Evolutionary conservation across 1,139 yeast genomes (phyloP).

Genomic region (Eremothecium gossypii): DNA sequence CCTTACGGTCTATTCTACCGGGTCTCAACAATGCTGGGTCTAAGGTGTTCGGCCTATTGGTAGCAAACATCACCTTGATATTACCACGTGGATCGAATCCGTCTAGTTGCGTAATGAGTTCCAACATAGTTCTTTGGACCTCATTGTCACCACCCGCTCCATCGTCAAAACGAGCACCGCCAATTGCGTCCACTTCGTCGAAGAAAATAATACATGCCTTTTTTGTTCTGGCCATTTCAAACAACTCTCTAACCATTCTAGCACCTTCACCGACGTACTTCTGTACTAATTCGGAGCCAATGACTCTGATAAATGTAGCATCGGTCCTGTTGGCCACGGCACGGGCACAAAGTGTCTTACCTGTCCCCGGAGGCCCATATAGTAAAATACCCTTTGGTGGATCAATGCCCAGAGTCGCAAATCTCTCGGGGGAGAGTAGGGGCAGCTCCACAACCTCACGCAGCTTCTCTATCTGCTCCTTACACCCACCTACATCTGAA

Average conservation of each 20-base stretch:
- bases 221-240: constrained; percentile 97
- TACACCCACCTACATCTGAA: constrained; percentile 94
- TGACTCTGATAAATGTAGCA: constrained; percentile 94
- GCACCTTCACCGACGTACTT: constrained; percentile 99
- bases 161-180: constrained; percentile 97
- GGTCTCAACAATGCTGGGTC: constrained; percentile 98
- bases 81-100: constrained; percentile 98
- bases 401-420: constrained; percentile 91
- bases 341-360: constrained; percentile 94
- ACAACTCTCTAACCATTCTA: constrained; percentile 94
- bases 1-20: constrained; percentile 96
- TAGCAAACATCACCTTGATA: constrained; percentile 98
- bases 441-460: constrained; percentile 97
- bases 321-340: constrained; percentile 99
- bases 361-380: constrained; percentile 98
- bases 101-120: constrained; percentile 90
- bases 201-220: constrained; percentile 90
- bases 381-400: constrained; percentile 96
- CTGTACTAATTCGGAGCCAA: constrained; percentile 95
- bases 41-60: constrained; percentile 93
- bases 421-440: constrained; percentile 86
- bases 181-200: constrained; percentile 97
- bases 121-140: constrained; percentile 98
- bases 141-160: constrained; percentile 99
- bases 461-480: constrained; percentile 93